phyloP scores from a whole-genome alignment of 129 eudicot species.

The Tagetes patula region DNA sequence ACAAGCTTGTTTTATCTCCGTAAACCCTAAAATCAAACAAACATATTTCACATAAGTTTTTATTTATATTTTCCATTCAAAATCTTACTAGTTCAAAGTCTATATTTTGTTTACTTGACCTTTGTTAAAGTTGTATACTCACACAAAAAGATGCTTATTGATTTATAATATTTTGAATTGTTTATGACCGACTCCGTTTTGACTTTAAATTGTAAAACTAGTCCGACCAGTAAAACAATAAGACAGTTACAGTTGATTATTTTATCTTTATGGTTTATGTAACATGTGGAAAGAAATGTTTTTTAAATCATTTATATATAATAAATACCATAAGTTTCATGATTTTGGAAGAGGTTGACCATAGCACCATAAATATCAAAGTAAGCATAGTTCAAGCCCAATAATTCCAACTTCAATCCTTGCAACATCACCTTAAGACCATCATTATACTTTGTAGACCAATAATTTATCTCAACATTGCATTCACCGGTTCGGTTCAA shows the following conservation, averaged over 20 bases:
- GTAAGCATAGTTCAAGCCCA: conserved; percentile 50
- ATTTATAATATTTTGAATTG: too few relatives aligned
- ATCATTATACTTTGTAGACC: conserved; percentile 64
- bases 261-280: background rate
- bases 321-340: conserved; percentile 66
- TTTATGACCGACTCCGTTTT: too few relatives aligned
- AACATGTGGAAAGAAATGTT: background rate
- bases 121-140: too few relatives aligned
- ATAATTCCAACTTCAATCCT: conserved; percentile 41
- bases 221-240: background rate
- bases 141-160: too few relatives aligned
- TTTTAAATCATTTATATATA: background rate
- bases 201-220: too few relatives aligned
- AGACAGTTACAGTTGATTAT: background rate
- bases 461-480: conserved; percentile 43
- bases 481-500: conserved; percentile 46
- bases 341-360: conserved; percentile 43
- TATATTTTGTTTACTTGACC: too few relatives aligned
- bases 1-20: conserved; percentile 74
- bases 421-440: conserved; percentile 42
- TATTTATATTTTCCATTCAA: too few relatives aligned
- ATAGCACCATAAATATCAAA: conserved; percentile 60
- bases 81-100: too few relatives aligned
- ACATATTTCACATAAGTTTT: background rate
- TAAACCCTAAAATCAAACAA: conserved; percentile 49